Evolutionary conservation across 2,329 filamentous ascomycete species (phyloP).

Genomic region (Talaromyces funiculosus): DNA sequence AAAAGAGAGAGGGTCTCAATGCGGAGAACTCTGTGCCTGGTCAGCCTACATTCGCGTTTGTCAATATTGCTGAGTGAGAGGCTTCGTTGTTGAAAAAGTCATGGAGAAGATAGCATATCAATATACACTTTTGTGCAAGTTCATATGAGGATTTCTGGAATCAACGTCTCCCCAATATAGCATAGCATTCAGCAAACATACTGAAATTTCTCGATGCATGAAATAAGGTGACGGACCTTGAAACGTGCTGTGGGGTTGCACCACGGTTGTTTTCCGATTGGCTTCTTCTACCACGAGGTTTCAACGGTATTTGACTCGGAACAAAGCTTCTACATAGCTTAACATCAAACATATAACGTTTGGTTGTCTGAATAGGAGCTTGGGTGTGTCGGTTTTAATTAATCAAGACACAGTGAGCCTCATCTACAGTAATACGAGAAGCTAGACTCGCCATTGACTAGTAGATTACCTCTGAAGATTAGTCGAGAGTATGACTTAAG

Average conservation of each 20-base stretch:
- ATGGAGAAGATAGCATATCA: neutral
- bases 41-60: conserved; percentile 74
- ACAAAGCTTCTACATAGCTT: neutral
- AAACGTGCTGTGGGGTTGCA: neutral
- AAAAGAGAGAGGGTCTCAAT: conserved; percentile 54
- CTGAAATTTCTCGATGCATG: neutral
- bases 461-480: too few relatives aligned
- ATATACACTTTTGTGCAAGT: neutral
- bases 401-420: too few relatives aligned
- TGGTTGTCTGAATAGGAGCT: neutral
- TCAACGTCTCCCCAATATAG: neutral
- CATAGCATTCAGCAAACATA: neutral
- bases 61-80: conserved; percentile 61
- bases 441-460: too few relatives aligned
- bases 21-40: conserved; percentile 78
- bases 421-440: too few relatives aligned
- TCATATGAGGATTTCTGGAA: too few relatives aligned
- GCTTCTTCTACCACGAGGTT: neutral
- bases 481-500: too few relatives aligned
- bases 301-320: neutral
- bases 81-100: neutral
- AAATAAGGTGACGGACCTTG: neutral
- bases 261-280: neutral
- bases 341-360: neutral
- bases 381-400: neutral